A percentile compares a stretch with the other conserved stretches of the same genome.
phyloP scores from a whole-genome alignment of 768 basidiomycete genomes.

The Leccinum broughii region DNA sequence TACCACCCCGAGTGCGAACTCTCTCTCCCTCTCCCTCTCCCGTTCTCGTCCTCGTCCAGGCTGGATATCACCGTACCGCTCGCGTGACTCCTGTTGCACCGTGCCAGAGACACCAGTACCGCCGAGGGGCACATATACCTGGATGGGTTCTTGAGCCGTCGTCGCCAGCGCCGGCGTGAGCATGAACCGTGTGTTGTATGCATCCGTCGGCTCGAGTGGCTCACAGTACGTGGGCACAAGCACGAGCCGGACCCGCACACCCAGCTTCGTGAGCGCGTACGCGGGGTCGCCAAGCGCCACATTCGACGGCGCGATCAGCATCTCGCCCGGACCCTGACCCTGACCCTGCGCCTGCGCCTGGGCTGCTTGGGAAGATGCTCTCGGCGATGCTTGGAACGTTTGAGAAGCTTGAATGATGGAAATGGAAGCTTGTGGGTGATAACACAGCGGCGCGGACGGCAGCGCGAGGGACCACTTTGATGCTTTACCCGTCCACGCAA shows the following conservation, averaged over 20 bases:
- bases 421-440: conserved; percentile 4
- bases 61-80: conserved; percentile 5
- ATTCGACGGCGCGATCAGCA: conserved; percentile 5
- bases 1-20: conserved; percentile 22
- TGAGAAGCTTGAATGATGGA: no score
- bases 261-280: conserved; percentile 27
- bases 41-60: conserved; percentile 8
- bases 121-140: conserved; percentile 14
- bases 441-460: conserved; percentile 26
- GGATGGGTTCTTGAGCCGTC: conserved; percentile 20
- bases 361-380: no score
- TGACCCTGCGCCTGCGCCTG: no score
- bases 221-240: conserved; percentile 27
- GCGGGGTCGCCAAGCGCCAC: conserved; percentile 21
- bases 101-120: background rate
- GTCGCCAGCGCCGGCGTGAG: conserved; percentile 20
- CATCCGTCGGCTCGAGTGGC: conserved; percentile 18
- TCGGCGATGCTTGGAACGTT: no score
- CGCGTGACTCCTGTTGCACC: conserved; percentile 3
- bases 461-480: conserved; percentile 27
- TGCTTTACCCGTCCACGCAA: conserved; percentile 25
- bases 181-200: conserved; percentile 13
- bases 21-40: conserved; percentile 14
- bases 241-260: conserved; percentile 17
- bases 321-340: conserved; percentile 3